A percentile compares a stretch with the other conserved stretches of the same genome.
Evolutionary conservation across 768 basidiomycete species (phyloP).

Genomic region (Chlorophyllum brunneum): DNA sequence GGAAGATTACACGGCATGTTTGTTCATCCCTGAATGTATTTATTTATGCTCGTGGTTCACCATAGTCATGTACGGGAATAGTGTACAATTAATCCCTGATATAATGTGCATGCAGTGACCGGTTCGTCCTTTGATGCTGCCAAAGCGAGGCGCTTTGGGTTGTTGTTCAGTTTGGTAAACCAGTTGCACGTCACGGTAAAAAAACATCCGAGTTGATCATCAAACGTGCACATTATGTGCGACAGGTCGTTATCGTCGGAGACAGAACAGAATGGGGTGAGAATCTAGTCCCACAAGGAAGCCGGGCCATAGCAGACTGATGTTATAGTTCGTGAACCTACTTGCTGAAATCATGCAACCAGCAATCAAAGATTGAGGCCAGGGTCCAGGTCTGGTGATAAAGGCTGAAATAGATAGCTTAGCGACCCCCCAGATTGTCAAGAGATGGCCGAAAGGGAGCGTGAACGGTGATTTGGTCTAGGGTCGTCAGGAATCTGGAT

Average conservation of each 20-base stretch:
- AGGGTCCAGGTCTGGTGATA: neutral
- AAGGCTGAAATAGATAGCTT: neutral
- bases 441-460: neutral
- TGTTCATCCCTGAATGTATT: neutral
- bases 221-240: neutral
- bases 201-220: neutral
- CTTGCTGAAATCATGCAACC: neutral
- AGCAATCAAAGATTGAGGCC: neutral
- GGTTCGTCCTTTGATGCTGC: neutral
- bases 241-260: neutral
- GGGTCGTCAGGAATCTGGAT: neutral
- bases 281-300: constrained; percentile 2
- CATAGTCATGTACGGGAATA: neutral
- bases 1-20: neutral
- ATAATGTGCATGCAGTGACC: neutral
- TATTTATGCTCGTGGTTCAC: neutral
- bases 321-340: neutral
- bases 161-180: neutral
- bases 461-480: neutral
- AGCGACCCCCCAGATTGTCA: neutral
- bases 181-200: neutral
- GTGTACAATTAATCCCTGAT: neutral
- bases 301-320: neutral
- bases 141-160: neutral
- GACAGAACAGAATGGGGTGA: neutral